Base-by-base conservation (phyloP, 306 rosid genomes). In the Calophaca sinica region DNA sequence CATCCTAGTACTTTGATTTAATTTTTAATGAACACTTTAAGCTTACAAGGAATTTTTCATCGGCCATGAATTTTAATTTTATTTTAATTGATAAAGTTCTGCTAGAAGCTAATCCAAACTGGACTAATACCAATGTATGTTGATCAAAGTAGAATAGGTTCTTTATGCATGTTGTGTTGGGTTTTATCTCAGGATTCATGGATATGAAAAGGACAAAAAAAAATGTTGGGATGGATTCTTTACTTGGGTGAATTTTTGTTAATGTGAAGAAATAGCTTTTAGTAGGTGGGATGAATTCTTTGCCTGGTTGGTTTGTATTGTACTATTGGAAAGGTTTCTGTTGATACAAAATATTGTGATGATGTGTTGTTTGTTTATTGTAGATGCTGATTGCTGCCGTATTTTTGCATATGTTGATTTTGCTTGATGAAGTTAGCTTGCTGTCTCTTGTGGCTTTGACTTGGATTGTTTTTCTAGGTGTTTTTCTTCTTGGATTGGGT, bases 401-500 rank as follows among this genome's bases (percentile, higher is more conserved):
- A 10, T 45, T 12, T 2, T 14, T 42, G 62, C 10, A 8, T 55
- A 15, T 77, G 12, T 61, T 44, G 13, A 62, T 76, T 36, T 54
- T 57, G 71, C 60, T 76, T 60, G 72, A 77, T 71, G n/a, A 73
- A 20, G 33, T 48, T 63, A 38, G 41, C 62, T 15, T 55, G 78
- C 6, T 9, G 52, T 44, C 41, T 57, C 49, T 52, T 52, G 35
- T 74, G 55, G 53, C 38, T 49, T 78, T 83, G 70, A 84, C 57
- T 79, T 65, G 15, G 14, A 20, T 46, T 59, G 15, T 76, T 70
- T 66, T 32, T 84, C 49, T 79, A 91, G 99, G 99, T 94, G 9
- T 88, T 92, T 72, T 90, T 84, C 93, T 90, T 96, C 86, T 83
- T 96, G 85, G 98, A 90, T 71, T 96, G 97, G 96, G 98, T 96